These are phyloP conservation scores for Neocallimastix lanati DNA, from an alignment of 192 early-diverging fungal species.

Conservation along the genomic window DNA sequence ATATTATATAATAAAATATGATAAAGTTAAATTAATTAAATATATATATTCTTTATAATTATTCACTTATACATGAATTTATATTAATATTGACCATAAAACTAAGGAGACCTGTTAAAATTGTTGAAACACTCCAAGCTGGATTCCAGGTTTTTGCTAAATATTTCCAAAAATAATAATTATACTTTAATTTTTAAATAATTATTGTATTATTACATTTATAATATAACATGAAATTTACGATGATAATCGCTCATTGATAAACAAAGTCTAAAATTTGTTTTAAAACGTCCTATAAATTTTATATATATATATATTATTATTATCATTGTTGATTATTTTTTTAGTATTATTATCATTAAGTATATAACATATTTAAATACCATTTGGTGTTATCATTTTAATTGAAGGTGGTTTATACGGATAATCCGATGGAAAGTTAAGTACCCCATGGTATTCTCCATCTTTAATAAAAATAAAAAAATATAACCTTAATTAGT, in stretches of 20 bases:
- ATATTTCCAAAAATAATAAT: too few relatives aligned
- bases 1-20: too few relatives aligned
- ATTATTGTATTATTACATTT: too few relatives aligned
- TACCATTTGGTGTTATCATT: constrained; percentile 51
- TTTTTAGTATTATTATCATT: too few relatives aligned
- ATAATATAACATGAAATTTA: constrained; percentile 9
- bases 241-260: constrained; percentile 95
- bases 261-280: constrained; percentile 76
- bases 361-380: neutral
- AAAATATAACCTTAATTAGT: too few relatives aligned
- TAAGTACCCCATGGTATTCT: constrained; percentile 85
- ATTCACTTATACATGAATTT: too few relatives aligned
- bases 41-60: too few relatives aligned
- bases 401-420: constrained; percentile 80
- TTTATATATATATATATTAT: neutral
- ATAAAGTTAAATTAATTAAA: too few relatives aligned
- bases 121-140: neutral
- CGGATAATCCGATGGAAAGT: constrained; percentile 91
- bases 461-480: constrained; percentile 46
- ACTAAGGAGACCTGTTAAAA: neutral
- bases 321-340: too few relatives aligned
- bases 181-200: too few relatives aligned
- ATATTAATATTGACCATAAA: neutral
- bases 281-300: constrained; percentile 69
- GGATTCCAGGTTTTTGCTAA: neutral